phyloP scores from a whole-genome alignment of 257 asterid species.

The Verbena officinalis region DNA sequence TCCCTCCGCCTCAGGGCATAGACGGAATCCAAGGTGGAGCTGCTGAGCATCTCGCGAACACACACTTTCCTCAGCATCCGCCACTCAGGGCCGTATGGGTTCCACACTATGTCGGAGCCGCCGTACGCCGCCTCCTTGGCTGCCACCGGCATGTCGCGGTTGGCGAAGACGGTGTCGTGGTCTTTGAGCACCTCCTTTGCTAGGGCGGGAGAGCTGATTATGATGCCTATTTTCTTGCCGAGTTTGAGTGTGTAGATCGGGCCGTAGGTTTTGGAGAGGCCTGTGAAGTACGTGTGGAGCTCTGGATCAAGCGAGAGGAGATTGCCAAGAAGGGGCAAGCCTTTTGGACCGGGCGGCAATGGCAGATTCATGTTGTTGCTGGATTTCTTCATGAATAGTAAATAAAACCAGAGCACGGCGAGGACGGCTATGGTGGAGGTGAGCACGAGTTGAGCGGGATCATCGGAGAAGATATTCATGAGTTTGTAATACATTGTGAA shows the following conservation, averaged over 20 bases:
- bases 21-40: slow-evolving; percentile 52
- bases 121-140: slow-evolving; percentile 64
- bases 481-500: background rate
- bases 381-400: slow-evolving; percentile 11
- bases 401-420: background rate
- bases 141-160: slow-evolving; percentile 72
- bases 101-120: slow-evolving; percentile 69
- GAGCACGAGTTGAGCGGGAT: slow-evolving; percentile 1
- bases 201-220: slow-evolving; percentile 56
- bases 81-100: slow-evolving; percentile 78
- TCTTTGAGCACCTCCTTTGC: slow-evolving; percentile 66
- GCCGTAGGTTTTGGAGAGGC: slow-evolving; percentile 53
- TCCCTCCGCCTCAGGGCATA: slow-evolving; percentile 54
- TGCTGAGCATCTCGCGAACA: slow-evolving; percentile 64
- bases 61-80: slow-evolving; percentile 70
- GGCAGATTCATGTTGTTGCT: background rate
- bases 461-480: slow-evolving; percentile 16
- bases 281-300: slow-evolving; percentile 60
- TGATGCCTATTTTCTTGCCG: slow-evolving; percentile 55
- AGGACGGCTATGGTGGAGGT: slow-evolving; percentile 1
- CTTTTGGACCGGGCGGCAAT: slow-evolving; percentile 58
- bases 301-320: slow-evolving; percentile 77
- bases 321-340: slow-evolving; percentile 67
- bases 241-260: slow-evolving; percentile 60
- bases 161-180: slow-evolving; percentile 66